Percentiles rank a stretch among this genome's conserved stretches.
Evolutionary conservation across 140 eudicot species (phyloP).

Genomic region (Bidens hawaiensis): DNA sequence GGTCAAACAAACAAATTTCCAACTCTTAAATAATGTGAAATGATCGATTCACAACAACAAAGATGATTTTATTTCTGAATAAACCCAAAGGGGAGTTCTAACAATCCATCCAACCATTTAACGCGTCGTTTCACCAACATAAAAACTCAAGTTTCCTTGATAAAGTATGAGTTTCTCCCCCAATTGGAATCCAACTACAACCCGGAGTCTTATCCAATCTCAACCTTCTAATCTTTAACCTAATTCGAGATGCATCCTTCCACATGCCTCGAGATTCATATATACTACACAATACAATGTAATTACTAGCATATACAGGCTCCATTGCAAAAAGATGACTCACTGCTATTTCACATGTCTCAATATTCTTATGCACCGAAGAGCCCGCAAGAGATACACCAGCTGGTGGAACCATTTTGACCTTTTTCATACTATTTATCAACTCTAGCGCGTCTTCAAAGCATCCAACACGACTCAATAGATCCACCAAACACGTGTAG

Average conservation of each 20-base stretch:
- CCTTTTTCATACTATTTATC: conserved; percentile 13
- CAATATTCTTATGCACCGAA: conserved; percentile 21
- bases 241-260: conserved; percentile 26
- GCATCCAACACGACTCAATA: conserved; percentile 26
- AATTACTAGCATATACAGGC: conserved; percentile 20
- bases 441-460: conserved; percentile 21
- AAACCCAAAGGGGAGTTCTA: conserved; percentile 19
- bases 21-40: neutral
- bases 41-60: neutral
- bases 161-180: conserved; percentile 31
- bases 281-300: conserved; percentile 18
- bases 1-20: neutral
- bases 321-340: conserved; percentile 24
- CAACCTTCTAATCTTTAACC: conserved; percentile 22
- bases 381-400: conserved; percentile 29
- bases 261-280: conserved; percentile 34
- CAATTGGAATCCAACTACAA: conserved; percentile 32
- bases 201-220: conserved; percentile 36
- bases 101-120: conserved; percentile 22
- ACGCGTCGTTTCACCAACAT: neutral
- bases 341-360: conserved; percentile 25
- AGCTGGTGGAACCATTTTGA: conserved; percentile 5
- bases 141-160: conserved; percentile 20
- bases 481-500: conserved; percentile 23
- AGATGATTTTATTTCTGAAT: conserved; percentile 2